These are phyloP conservation scores for Celoporthe dispersa DNA, from an alignment of 2,329 filamentous ascomycete species.

Conservation along the genomic window DNA sequence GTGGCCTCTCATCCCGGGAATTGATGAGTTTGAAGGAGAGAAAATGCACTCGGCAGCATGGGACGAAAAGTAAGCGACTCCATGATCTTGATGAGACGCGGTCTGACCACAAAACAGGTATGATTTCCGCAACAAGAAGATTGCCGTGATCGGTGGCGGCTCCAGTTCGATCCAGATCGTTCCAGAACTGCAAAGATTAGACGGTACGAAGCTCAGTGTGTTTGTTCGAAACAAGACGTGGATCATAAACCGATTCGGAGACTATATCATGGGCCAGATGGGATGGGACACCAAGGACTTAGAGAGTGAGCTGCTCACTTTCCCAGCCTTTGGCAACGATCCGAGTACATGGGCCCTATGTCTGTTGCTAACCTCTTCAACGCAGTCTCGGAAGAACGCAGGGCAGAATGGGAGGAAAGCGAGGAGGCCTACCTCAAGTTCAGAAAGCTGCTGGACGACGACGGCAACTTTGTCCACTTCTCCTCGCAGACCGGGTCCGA, in stretches of 20 bases:
- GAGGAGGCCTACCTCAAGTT: constrained; percentile 18
- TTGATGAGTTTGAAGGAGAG: constrained; percentile 37
- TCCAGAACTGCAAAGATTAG: constrained; percentile 23
- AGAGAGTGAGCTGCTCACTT: not conserved
- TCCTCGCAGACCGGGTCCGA: constrained; percentile 36
- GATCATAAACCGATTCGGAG: constrained; percentile 15
- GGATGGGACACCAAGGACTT: not conserved
- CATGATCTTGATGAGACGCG: not conserved
- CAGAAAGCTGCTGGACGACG: constrained; percentile 10
- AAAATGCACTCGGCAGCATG: constrained; percentile 39
- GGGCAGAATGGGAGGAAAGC: not conserved
- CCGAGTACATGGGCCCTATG: not conserved
- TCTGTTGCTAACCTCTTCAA: not conserved
- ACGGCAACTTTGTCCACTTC: constrained; percentile 8
- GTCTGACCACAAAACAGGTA: constrained; percentile 9
- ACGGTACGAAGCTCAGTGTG: not conserved
- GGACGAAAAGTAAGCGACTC: constrained; percentile 24
- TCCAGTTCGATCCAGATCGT: constrained; percentile 39
- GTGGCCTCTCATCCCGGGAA: constrained; percentile 39
- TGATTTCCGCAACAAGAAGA: constrained; percentile 19
- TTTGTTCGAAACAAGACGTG: constrained; percentile 5
- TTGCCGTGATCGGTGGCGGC: constrained; percentile 39
- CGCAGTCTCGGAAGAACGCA: constrained; percentile 9
- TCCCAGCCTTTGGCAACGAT: not conserved
- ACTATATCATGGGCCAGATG: constrained; percentile 12